Conservation (phyloP, 192 early-diverging fungal species). For the Kappamyces sp. region DNA sequence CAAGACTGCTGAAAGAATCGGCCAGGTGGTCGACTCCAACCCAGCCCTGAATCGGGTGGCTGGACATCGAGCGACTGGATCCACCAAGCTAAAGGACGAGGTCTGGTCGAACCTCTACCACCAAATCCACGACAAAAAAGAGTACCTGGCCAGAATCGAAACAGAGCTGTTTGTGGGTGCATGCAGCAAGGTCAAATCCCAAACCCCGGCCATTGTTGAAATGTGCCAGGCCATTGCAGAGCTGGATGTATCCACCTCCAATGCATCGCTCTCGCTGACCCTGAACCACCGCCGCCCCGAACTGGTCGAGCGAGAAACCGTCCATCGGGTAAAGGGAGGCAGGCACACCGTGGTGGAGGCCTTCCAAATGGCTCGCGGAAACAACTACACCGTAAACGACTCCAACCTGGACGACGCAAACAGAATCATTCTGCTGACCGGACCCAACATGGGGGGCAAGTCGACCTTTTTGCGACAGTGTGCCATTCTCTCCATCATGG, state of each 20-base stretch:
- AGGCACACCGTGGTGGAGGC: slow-evolving; percentile 72
- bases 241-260: slow-evolving; percentile 35
- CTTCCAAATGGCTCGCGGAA: slow-evolving; percentile 19
- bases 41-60: not conserved
- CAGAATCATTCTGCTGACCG: slow-evolving; percentile 31
- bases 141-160: slow-evolving; percentile 17
- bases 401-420: slow-evolving; percentile 10
- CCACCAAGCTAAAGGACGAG: not conserved
- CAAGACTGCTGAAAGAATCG: not conserved
- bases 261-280: slow-evolving; percentile 47
- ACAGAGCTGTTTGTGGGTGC: slow-evolving; percentile 24
- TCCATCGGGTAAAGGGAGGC: slow-evolving; percentile 46
- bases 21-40: not conserved
- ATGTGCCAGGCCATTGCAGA: slow-evolving; percentile 36
- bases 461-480: slow-evolving; percentile 63
- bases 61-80: not conserved
- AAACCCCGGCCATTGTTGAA: slow-evolving; percentile 15
- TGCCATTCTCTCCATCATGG: slow-evolving; percentile 52
- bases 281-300: slow-evolving; percentile 54
- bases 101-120: slow-evolving; percentile 28
- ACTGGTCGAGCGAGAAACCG: slow-evolving; percentile 38
- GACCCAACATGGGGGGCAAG: slow-evolving; percentile 82
- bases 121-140: slow-evolving; percentile 10
- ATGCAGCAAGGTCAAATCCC: slow-evolving; percentile 25
- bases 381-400: slow-evolving; percentile 17